Evolutionary conservation across 2,329 filamentous ascomycete species (phyloP).

Genomic region (Xylaria multiplex): DNA sequence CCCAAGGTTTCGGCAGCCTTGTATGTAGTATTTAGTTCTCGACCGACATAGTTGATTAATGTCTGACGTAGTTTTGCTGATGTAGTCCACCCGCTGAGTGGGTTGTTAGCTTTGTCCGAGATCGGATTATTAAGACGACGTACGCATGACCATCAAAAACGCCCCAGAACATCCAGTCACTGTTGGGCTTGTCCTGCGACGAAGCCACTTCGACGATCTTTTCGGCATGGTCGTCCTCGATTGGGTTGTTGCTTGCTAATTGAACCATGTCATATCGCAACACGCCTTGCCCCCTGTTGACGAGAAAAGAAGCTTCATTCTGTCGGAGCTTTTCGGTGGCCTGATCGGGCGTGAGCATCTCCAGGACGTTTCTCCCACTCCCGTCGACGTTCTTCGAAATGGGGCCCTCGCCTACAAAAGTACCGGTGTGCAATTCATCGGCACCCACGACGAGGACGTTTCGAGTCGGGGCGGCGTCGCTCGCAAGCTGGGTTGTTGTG

Average conservation of each 20-base stretch:
- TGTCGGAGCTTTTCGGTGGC: constrained; percentile 87
- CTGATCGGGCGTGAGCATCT: constrained; percentile 97
- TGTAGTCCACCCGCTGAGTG: constrained; percentile 88
- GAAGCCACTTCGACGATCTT: constrained; percentile 93
- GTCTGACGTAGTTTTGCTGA: constrained; percentile 94
- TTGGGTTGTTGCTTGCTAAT: constrained; percentile 94
- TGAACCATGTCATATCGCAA: constrained; percentile 95
- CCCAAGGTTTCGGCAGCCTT: constrained; percentile 72
- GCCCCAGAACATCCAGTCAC: constrained; percentile 99
- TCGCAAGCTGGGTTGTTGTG: constrained; percentile 49
- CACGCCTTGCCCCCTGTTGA: constrained; percentile 89
- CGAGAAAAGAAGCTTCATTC: constrained; percentile 90
- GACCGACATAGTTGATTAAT: constrained; percentile 89
- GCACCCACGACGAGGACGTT: constrained; percentile 88
- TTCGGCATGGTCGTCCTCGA: constrained; percentile 97
- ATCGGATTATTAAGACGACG: constrained; percentile 48
- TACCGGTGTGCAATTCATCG: constrained; percentile 88
- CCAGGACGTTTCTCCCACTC: constrained; percentile 84
- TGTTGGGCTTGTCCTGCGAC: constrained; percentile 61
- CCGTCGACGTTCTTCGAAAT: constrained; percentile 89
- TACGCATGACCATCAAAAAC: constrained; percentile 98
- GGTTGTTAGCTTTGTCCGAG: constrained; percentile 28
- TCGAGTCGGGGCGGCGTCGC: constrained; percentile 60
- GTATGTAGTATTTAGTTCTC: constrained; percentile 93
- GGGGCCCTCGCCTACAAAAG: constrained; percentile 84